A percentile compares a stretch with the other conserved stretches of the same genome.
These are phyloP conservation scores for Auriscalpium microsporum DNA, from an alignment of 768 basidiomycete genomes.

Conservation along the genomic window DNA sequence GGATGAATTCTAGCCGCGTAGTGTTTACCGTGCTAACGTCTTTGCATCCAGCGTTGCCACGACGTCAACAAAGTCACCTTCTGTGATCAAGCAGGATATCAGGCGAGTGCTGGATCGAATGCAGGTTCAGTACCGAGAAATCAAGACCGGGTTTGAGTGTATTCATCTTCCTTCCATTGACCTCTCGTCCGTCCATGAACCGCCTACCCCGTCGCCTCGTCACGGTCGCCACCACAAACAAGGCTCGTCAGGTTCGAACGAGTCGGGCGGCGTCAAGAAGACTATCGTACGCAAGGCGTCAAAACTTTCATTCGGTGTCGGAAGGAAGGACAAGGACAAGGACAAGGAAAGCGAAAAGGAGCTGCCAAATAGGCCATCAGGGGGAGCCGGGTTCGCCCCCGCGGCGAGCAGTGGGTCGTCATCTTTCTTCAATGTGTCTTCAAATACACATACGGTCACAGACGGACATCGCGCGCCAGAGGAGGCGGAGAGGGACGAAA, in stretches of 20 bases:
- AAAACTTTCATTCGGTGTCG: slow-evolving; percentile 68
- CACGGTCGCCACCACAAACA: slow-evolving; percentile 33
- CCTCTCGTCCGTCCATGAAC: slow-evolving; percentile 56
- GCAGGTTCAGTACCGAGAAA: slow-evolving; percentile 91
- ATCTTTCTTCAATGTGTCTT: slow-evolving; percentile 78
- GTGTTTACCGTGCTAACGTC: slow-evolving; percentile 1
- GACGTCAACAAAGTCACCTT: slow-evolving; percentile 83
- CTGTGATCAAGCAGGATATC: slow-evolving; percentile 77
- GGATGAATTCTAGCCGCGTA: neutral
- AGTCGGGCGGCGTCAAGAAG: slow-evolving; percentile 40
- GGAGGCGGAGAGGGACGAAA: slow-evolving; percentile 25
- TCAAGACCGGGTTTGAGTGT: slow-evolving; percentile 89
- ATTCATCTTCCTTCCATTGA: slow-evolving; percentile 94
- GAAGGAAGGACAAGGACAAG: slow-evolving; percentile 39
- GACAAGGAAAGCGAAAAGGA: slow-evolving; percentile 36
- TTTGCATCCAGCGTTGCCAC: slow-evolving; percentile 67
- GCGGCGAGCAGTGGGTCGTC: slow-evolving; percentile 72
- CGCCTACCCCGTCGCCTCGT: slow-evolving; percentile 23
- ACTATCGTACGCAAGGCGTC: slow-evolving; percentile 67
- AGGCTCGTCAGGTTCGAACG: slow-evolving; percentile 43
- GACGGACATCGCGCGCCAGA: too few relatives aligned
- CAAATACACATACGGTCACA: slow-evolving; percentile 37
- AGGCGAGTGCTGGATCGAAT: slow-evolving; percentile 83
- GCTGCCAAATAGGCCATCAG: slow-evolving; percentile 32
- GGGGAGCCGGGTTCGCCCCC: slow-evolving; percentile 44